These are phyloP conservation scores for Trichoderma simmonsii DNA, from an alignment of 2,329 filamentous ascomycete species.

Conservation along the genomic window DNA sequence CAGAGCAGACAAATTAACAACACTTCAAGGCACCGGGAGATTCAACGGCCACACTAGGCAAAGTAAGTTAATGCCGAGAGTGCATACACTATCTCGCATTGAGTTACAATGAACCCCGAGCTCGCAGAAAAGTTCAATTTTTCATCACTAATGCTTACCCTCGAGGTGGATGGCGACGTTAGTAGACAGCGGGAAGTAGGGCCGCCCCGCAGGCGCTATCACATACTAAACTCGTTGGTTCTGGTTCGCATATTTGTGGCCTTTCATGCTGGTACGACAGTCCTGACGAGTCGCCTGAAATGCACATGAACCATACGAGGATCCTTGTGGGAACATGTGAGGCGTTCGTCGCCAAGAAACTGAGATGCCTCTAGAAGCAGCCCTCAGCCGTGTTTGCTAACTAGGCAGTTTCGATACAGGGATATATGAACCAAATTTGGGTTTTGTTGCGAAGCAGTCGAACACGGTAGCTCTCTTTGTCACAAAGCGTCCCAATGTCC, in stretches of 20 bases:
- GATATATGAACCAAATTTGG: background rate
- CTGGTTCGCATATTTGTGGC: background rate
- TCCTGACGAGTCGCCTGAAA: background rate
- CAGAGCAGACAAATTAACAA: background rate
- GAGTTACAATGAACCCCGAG: background rate
- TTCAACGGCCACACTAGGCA: background rate
- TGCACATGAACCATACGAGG: background rate
- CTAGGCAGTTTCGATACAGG: background rate
- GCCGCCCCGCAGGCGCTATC: background rate
- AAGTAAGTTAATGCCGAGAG: background rate
- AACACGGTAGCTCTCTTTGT: background rate
- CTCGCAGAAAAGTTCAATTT: background rate
- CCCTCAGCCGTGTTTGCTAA: background rate
- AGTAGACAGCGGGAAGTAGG: background rate
- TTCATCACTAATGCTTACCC: background rate
- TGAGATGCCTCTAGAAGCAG: background rate
- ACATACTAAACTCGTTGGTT: background rate
- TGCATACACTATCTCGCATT: background rate
- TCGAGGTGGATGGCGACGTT: background rate
- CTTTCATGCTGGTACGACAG: background rate
- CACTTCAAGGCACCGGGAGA: background rate
- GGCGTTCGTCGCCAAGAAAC: background rate
- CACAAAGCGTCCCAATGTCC: background rate
- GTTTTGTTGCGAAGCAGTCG: background rate
- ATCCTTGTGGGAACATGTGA: background rate